Percentiles rank a stretch among this genome's conserved stretches.
phyloP scores from a whole-genome alignment of 306 rosid species.

The Abrus pulchellus region DNA sequence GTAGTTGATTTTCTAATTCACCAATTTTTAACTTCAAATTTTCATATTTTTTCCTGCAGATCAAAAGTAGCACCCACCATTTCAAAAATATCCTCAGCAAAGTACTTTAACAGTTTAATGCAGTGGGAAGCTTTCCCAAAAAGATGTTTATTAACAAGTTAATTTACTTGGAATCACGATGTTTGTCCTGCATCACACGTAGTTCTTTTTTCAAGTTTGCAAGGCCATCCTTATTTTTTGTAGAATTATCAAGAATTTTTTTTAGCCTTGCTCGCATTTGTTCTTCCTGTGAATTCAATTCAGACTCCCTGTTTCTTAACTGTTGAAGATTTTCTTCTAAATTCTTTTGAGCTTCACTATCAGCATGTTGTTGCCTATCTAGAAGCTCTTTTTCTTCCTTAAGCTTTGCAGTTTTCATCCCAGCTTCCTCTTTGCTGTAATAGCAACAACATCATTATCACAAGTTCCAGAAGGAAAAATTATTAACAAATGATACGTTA shows the following conservation, averaged over 20 bases:
- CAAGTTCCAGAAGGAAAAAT: slow-evolving; percentile 29
- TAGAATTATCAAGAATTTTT: slow-evolving; percentile 70
- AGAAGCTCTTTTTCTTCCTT: slow-evolving; percentile 93
- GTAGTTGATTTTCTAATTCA: slow-evolving; percentile 88
- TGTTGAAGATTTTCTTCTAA: slow-evolving; percentile 95
- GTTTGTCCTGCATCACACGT: slow-evolving; percentile 79
- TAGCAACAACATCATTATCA: slow-evolving; percentile 46
- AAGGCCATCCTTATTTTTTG: slow-evolving; percentile 64
- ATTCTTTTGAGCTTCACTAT: slow-evolving; percentile 91
- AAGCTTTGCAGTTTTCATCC: slow-evolving; percentile 91
- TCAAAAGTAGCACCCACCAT: slow-evolving; percentile 37
- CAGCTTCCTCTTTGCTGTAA: slow-evolving; percentile 94
- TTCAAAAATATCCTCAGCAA: slow-evolving; percentile 25
- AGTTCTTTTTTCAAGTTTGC: slow-evolving; percentile 68
- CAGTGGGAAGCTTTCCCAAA: neutral
- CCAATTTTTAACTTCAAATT: slow-evolving; percentile 72
- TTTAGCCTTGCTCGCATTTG: slow-evolving; percentile 79
- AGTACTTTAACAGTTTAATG: neutral
- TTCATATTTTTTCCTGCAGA: slow-evolving; percentile 81
- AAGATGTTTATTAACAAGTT: slow-evolving; percentile 4
- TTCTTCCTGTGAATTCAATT: slow-evolving; percentile 76
- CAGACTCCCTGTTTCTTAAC: slow-evolving; percentile 74
- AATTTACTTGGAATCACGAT: slow-evolving; percentile 76
- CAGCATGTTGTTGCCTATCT: slow-evolving; percentile 95
- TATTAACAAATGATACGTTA: slow-evolving; percentile 4